These are phyloP conservation scores for Starmerella gropengiesseri DNA, from an alignment of 805 yeast species.

Conservation along the genomic window DNA sequence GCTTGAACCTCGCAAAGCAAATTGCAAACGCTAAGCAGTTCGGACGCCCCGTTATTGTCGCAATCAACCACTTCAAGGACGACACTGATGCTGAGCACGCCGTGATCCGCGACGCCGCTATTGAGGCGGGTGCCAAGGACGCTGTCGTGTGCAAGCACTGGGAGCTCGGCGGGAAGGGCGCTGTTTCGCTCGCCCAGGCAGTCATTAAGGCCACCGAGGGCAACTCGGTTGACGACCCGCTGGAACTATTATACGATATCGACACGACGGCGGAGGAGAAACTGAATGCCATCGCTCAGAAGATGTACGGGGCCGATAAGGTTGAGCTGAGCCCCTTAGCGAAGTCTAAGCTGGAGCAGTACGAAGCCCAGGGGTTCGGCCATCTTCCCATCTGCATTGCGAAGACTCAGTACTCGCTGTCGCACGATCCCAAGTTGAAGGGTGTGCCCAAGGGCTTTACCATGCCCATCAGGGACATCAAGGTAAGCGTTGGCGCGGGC, in stretches of 20 bases:
- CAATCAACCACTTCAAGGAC: conserved; percentile 76
- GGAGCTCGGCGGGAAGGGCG: conserved; percentile 92
- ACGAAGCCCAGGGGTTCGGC: conserved; percentile 78
- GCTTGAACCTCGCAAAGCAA: conserved; percentile 83
- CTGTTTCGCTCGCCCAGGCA: conserved; percentile 69
- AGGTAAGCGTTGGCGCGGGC: conserved; percentile 94
- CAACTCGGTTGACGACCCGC: conserved; percentile 33
- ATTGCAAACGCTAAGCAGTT: conserved; percentile 74
- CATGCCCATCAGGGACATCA: conserved; percentile 87
- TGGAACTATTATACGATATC: conserved; percentile 54
- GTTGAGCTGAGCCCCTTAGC: conserved; percentile 80
- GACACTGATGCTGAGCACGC: conserved; percentile 75
- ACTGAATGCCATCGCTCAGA: conserved; percentile 63
- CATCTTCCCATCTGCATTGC: conserved; percentile 93
- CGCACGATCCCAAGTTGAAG: conserved; percentile 85
- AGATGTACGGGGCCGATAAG: conserved; percentile 87
- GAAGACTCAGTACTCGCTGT: conserved; percentile 90
- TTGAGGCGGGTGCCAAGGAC: conserved; percentile 81
- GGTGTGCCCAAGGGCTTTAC: conserved; percentile 93
- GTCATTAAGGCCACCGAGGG: conserved; percentile 59
- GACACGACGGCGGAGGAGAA: conserved; percentile 66
- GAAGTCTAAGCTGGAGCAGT: conserved; percentile 64
- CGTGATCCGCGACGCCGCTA: conserved; percentile 64
- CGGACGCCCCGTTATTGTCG: conserved; percentile 89
- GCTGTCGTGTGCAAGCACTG: conserved; percentile 89